Evolutionary conservation across 176 grass and related monocot species (phyloP).

Genomic region (Musa beccarii): DNA sequence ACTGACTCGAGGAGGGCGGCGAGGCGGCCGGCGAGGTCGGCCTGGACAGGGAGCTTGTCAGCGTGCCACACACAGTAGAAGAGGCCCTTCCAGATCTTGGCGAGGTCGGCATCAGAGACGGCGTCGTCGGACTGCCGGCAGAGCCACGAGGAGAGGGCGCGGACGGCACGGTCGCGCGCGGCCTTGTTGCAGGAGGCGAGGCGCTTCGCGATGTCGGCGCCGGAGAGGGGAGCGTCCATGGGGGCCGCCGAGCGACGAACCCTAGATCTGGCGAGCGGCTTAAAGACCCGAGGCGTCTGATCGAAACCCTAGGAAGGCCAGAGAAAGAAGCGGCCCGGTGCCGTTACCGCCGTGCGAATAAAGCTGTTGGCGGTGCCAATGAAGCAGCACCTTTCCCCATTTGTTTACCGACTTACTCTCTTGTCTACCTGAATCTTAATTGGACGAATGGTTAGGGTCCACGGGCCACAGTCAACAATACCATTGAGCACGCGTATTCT

Average conservation of each 20-base stretch:
- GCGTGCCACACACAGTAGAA: slow-evolving; percentile 99
- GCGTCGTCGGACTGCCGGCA: slow-evolving; percentile 17
- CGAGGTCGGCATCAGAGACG: slow-evolving; percentile 40
- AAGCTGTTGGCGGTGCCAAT: not conserved
- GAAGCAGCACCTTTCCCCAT: no score
- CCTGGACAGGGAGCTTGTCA: slow-evolving; percentile 63
- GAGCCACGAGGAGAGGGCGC: slow-evolving; percentile 43
- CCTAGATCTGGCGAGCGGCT: not conserved
- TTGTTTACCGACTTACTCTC: no score
- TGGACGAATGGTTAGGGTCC: no score
- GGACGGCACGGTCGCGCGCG: slow-evolving; percentile 38
- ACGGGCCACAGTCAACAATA: no score
- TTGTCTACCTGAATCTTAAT: no score
- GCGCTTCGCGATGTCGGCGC: slow-evolving; percentile 49
- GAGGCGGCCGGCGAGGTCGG: slow-evolving; percentile 51
- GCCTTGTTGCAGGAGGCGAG: slow-evolving; percentile 53
- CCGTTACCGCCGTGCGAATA: not conserved
- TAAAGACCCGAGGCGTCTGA: not conserved
- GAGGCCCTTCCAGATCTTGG: slow-evolving; percentile 95
- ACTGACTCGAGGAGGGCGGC: slow-evolving; percentile 42
- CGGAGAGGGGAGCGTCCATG: slow-evolving; percentile 24
- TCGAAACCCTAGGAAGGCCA: not conserved
- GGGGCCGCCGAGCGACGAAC: not conserved
- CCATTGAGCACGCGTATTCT: no score
- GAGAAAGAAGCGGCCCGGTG: not conserved